Evolutionary conservation across 495 filamentous ascomycete species (phyloP), one percentile per base, ranked within the genome.

Genomic region (Achaetomiella virescens): DNA sequence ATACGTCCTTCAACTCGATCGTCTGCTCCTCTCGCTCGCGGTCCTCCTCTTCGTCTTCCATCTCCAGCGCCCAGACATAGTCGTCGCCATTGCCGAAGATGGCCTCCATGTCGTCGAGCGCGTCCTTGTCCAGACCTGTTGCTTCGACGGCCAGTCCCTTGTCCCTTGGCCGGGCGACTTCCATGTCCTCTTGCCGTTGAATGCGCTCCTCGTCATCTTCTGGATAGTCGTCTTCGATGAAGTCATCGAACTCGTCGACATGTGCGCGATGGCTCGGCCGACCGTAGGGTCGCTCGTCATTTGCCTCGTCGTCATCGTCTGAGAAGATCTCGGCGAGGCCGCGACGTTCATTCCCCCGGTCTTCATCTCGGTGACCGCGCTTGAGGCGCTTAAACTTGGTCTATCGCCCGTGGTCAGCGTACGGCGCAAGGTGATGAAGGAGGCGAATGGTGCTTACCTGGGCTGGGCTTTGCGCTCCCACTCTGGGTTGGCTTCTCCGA

Each of bases 31-130:
- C 89, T 52, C 82, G 81, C 61, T 85, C 84, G 38, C 80, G 77
- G 35, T 83, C 83, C 54, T 86, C 84, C 46, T 87, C 87, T 38
- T 90, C 89, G 18, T 91, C 86, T 64, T 96, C 90, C 54, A 90
- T 77, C 38, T 89, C 85, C 54, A 97, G 72, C 9, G 91, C 93
- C 81, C 95, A 97, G 60, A 89, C 85, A 69, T 97, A 98, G 57
- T 98, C 93, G 43, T 87, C 87, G 41, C 93, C 91, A 64, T 91
- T 88, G 59, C 93, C 95, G 65, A 98, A 98, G 31, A 95, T 95
- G 35, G 85, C 84, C 46, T 91, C 87, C 86, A 97, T 93, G 69
- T 96, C 91, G 56, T 96, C 90, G 9, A 97, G 76, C 0, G 90
- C 89, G 61, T 89, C 90, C 67, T 95, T 90, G 67, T 95, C 89